Conservation (phyloP, 768 basidiomycete genomes). For the Macrocybe gigantea region DNA sequence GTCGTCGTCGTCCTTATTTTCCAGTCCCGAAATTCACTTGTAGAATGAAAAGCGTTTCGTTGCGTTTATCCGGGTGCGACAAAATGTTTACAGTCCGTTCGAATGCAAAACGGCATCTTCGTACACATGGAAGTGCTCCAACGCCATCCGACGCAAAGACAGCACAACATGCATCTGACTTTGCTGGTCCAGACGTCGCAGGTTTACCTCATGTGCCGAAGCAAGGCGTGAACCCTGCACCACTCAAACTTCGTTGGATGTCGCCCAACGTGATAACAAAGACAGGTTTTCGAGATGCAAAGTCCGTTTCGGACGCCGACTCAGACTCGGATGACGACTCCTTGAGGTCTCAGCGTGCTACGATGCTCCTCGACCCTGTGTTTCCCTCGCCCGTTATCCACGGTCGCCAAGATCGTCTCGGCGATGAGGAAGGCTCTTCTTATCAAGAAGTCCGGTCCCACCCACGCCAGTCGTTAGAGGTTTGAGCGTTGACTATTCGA, state of each 20-base stretch:
- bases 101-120: constrained; percentile 75
- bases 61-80: constrained; percentile 58
- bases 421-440: no score
- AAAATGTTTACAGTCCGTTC: constrained; percentile 75
- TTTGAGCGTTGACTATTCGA: no score
- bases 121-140: constrained; percentile 57
- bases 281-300: constrained; percentile 18
- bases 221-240: constrained; percentile 10
- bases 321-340: constrained; percentile 13
- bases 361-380: constrained; percentile 7
- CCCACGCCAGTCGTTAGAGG: no score
- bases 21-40: not conserved
- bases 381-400: constrained; percentile 9
- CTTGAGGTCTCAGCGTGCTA: no score
- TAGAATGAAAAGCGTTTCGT: constrained; percentile 30
- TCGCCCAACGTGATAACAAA: constrained; percentile 28
- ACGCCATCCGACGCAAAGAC: constrained; percentile 5
- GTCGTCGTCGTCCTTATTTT: constrained; percentile 12
- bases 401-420: no score
- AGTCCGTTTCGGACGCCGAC: constrained; percentile 18
- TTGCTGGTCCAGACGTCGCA: constrained; percentile 28
- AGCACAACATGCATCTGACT: constrained; percentile 30
- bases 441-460: no score
- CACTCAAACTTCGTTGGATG: constrained; percentile 35
- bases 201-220: constrained; percentile 5